Conservation (phyloP, 192 early-diverging fungal species). For the Spinellus fusiger region DNA sequence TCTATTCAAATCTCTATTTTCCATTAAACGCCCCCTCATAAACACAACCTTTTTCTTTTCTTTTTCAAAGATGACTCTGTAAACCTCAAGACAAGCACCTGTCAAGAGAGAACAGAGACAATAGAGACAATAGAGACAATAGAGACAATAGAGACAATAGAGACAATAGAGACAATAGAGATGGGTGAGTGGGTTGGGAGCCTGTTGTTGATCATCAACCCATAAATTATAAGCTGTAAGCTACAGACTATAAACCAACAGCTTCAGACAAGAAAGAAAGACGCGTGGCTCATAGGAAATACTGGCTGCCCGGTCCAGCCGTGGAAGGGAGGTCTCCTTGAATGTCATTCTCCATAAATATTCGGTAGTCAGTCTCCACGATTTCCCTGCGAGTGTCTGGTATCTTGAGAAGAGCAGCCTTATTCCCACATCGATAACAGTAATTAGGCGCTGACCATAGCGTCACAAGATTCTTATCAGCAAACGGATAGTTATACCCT, state of each 20-base stretch:
- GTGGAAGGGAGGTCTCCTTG: constrained; percentile 25
- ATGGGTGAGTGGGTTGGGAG: neutral
- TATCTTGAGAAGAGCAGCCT: constrained; percentile 75
- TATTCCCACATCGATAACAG: constrained; percentile 82
- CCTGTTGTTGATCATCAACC: neutral
- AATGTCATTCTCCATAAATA: constrained; percentile 31
- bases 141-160: no score
- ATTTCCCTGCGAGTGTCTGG: constrained; percentile 38
- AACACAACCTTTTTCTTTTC: neutral
- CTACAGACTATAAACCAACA: no score
- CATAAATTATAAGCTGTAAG: no score
- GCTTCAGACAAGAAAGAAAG: neutral
- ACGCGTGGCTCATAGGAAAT: constrained; percentile 21
- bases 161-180: no score
- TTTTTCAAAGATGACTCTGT: neutral
- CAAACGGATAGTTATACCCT: constrained; percentile 32
- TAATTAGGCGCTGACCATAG: constrained; percentile 85
- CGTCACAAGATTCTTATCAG: constrained; percentile 69
- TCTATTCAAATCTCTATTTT: neutral
- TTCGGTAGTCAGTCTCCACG: constrained; percentile 20
- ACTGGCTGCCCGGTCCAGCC: constrained; percentile 27
- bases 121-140: no score
- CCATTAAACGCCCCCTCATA: neutral
- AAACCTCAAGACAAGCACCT: neutral
- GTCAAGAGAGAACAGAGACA: no score